These are phyloP conservation scores for Penicillium coprophilum DNA, from an alignment of 495 filamentous ascomycete genomes.

Conservation along the genomic window DNA sequence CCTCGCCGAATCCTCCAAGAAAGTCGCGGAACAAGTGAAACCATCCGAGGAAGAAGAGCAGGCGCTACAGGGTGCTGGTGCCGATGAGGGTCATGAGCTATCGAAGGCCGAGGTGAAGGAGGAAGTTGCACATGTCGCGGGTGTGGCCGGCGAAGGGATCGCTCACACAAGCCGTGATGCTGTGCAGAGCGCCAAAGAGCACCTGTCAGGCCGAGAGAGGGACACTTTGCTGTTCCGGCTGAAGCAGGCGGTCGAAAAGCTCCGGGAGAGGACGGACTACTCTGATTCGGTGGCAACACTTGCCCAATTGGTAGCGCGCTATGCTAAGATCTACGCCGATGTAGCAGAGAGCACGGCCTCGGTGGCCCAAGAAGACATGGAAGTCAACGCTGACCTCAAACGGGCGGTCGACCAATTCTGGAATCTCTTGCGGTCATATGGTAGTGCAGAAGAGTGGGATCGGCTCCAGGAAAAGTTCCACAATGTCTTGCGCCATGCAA, in stretches of 20 bases:
- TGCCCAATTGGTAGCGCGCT: constrained; percentile 70
- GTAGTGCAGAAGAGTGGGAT: constrained; percentile 72
- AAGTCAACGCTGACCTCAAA: constrained; percentile 72
- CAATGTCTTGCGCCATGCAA: constrained; percentile 68
- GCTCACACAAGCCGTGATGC: constrained; percentile 65
- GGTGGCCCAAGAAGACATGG: constrained; percentile 64
- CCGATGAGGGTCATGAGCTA: constrained; percentile 52
- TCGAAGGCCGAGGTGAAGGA: constrained; percentile 60
- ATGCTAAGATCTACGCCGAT: constrained; percentile 72
- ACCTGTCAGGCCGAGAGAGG: constrained; percentile 64
- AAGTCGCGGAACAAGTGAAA: constrained; percentile 68
- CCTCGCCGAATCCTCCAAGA: constrained; percentile 66
- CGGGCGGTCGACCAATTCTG: constrained; percentile 75
- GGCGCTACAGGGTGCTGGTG: constrained; percentile 55
- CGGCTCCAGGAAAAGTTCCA: constrained; percentile 64
- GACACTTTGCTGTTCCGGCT: constrained; percentile 72
- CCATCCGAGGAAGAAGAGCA: constrained; percentile 63
- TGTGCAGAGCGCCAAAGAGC: constrained; percentile 63
- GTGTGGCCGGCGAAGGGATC: constrained; percentile 62
- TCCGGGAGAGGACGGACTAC: constrained; percentile 77
- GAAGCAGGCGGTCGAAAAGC: constrained; percentile 70
- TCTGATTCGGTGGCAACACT: constrained; percentile 80
- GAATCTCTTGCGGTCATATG: constrained; percentile 74
- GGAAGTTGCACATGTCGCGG: constrained; percentile 61
- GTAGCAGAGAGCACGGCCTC: constrained; percentile 62